Evolutionary conservation across 306 rosid genomes (phyloP).

Genomic region (Vigna reflexopilosa): DNA sequence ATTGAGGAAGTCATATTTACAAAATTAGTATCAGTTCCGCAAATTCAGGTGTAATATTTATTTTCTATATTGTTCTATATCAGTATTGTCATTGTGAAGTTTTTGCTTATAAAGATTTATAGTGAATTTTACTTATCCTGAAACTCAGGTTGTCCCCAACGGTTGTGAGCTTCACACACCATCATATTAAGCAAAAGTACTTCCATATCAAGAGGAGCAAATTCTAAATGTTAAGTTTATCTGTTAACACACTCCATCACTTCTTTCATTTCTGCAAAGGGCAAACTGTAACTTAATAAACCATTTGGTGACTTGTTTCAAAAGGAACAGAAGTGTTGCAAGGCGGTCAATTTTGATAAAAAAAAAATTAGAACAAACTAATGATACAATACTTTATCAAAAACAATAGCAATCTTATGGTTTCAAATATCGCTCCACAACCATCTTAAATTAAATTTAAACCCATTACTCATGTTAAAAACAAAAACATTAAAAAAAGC

Average conservation of each 20-base stretch:
- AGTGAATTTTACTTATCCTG: constrained; percentile 5
- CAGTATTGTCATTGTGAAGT: background rate
- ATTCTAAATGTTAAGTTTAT: constrained; percentile 1
- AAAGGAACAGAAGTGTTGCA: background rate
- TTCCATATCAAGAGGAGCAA: constrained; percentile 1
- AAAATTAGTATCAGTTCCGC: constrained; percentile 3
- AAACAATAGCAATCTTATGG: background rate
- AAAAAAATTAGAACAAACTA: background rate
- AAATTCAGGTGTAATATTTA: constrained; percentile 15
- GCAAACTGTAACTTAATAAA: constrained; percentile 23
- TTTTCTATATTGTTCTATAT: constrained; percentile 6
- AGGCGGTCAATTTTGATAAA: background rate
- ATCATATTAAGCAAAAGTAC: constrained; percentile 16
- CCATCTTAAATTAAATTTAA: constrained; percentile 12
- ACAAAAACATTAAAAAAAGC: constrained; percentile 20
- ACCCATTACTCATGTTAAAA: background rate
- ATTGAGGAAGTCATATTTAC: background rate
- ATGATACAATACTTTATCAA: constrained; percentile 5
- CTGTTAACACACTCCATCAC: background rate
- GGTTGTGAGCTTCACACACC: background rate
- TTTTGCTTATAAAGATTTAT: background rate
- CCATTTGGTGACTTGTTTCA: background rate
- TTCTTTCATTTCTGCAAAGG: constrained; percentile 20
- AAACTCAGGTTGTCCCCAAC: background rate
- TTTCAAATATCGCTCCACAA: constrained; percentile 28